Evolutionary conservation across 306 rosid genomes (phyloP).

Genomic region (Glycyrrhiza uralensis): DNA sequence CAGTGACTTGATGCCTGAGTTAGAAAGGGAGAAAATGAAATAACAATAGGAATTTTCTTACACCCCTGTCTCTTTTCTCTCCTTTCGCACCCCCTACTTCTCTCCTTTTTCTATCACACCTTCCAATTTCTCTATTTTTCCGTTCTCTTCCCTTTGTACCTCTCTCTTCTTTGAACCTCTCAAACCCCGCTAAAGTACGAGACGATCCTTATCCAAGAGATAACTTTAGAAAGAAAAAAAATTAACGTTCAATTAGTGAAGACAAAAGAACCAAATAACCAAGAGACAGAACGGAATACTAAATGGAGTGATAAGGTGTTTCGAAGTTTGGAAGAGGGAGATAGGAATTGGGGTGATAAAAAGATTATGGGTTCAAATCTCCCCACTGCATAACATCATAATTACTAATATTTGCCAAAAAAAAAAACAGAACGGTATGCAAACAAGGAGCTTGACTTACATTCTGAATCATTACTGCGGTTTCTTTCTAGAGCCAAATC

Average conservation of each 20-base stretch:
- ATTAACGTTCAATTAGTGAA: background rate
- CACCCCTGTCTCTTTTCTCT: too few relatives aligned
- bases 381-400: too few relatives aligned
- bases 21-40: background rate
- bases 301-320: too few relatives aligned
- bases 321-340: too few relatives aligned
- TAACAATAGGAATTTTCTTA: background rate
- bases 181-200: background rate
- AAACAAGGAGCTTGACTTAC: slow-evolving; percentile 45
- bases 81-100: too few relatives aligned
- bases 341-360: too few relatives aligned
- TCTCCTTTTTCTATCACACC: background rate
- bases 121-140: background rate
- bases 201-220: background rate
- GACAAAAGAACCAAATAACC: background rate
- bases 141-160: background rate
- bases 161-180: background rate
- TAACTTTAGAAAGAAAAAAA: background rate
- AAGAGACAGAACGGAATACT: background rate
- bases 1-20: background rate
- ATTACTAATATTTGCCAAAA: too few relatives aligned
- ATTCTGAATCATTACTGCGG: slow-evolving; percentile 55
- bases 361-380: too few relatives aligned
- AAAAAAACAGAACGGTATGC: background rate
- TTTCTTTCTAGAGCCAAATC: slow-evolving; percentile 83